Evolutionary conservation across 352 stramenopile genomes (phyloP).

Genomic region (Nothophytophthora sp.): DNA sequence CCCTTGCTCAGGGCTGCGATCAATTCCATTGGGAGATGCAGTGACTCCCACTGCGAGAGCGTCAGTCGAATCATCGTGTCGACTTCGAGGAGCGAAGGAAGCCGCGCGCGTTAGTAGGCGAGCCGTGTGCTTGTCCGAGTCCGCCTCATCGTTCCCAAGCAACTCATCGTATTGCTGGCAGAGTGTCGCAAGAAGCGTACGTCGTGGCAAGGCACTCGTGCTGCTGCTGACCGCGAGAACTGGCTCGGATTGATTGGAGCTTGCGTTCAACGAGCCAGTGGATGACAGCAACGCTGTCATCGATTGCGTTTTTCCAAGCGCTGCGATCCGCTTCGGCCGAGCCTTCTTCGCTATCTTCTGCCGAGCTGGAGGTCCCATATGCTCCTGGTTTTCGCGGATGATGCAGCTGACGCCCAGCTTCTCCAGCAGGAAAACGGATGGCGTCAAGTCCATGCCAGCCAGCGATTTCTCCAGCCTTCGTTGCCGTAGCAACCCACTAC

Average conservation of each 20-base stretch:
- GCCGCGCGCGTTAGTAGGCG: not conserved
- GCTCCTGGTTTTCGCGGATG: conserved; percentile 38
- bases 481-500: conserved; percentile 34
- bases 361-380: conserved; percentile 2
- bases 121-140: conserved; percentile 9
- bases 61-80: not conserved
- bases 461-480: conserved; percentile 30
- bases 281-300: conserved; percentile 16
- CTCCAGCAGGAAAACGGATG: conserved; percentile 68
- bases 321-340: conserved; percentile 17
- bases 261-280: too few relatives aligned
- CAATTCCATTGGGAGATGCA: not conserved
- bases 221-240: conserved; percentile 38
- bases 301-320: conserved; percentile 21
- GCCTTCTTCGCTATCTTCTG: conserved; percentile 29
- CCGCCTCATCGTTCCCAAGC: conserved; percentile 27
- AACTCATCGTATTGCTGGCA: conserved; percentile 49
- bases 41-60: not conserved
- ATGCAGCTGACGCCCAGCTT: conserved; percentile 63
- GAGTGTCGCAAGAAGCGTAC: conserved; percentile 11
- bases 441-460: conserved; percentile 50
- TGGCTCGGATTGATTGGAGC: conserved; percentile 7
- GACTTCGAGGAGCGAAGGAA: conserved; percentile 2
- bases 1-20: too few relatives aligned
- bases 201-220: conserved; percentile 18